Conservation (phyloP, 2,329 filamentous ascomycete species). For the Colletotrichum sp. region DNA sequence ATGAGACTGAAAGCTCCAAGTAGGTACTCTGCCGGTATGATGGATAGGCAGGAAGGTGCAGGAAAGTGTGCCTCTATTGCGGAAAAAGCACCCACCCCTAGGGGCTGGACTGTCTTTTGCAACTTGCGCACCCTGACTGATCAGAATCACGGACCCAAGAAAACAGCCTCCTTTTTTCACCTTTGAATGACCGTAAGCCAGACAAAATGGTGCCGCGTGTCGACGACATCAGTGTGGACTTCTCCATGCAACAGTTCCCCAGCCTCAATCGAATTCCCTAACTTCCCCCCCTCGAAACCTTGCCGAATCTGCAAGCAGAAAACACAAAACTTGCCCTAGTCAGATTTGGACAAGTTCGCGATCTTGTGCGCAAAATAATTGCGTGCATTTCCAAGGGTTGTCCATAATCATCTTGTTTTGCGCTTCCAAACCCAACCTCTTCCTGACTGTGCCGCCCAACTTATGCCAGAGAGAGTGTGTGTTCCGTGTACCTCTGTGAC, state of each 20-base stretch:
- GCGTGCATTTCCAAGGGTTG: neutral
- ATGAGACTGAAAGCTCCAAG: neutral
- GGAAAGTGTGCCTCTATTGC: neutral
- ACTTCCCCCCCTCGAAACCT: neutral
- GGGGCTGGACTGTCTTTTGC: neutral
- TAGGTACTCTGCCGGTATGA: neutral
- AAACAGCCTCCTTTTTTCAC: neutral
- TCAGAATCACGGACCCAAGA: neutral
- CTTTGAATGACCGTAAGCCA: neutral
- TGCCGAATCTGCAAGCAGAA: neutral
- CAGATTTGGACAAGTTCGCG: neutral
- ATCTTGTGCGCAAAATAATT: neutral
- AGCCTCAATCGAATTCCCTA: neutral
- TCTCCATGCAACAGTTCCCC: neutral
- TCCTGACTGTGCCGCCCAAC: neutral
- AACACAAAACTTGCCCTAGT: neutral
- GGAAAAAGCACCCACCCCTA: neutral
- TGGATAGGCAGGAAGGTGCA: neutral
- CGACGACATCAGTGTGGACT: neutral
- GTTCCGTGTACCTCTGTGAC: neutral
- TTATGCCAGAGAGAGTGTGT: neutral
- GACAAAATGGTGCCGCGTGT: neutral
- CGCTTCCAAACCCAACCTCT: neutral
- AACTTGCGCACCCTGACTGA: neutral
- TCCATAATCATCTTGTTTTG: neutral